A percentile compares a stretch with the other conserved stretches of the same genome.
These are phyloP conservation scores for Linanthus parryae DNA, from an alignment of 148 eudicot genomes.

Conservation along the genomic window DNA sequence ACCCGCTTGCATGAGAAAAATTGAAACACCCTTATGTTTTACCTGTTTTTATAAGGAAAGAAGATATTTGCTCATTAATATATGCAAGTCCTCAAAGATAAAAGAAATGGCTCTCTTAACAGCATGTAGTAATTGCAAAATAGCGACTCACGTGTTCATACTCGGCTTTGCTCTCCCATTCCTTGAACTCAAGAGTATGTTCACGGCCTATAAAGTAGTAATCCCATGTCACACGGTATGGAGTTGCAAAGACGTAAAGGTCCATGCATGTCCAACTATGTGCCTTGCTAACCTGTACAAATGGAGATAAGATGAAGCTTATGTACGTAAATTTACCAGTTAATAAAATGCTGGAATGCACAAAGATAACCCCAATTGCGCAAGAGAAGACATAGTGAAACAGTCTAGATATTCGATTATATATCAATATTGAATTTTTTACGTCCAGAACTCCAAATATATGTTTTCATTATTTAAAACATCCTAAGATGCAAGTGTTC, in stretches of 20 bases:
- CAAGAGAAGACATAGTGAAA: too few relatives aligned
- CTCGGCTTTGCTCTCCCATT: slow-evolving; percentile 87
- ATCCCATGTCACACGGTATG: slow-evolving; percentile 95
- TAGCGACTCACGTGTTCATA: slow-evolving; percentile 71
- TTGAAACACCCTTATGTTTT: slow-evolving; percentile 74
- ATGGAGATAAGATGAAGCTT: slow-evolving; percentile 1
- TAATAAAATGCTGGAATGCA: too few relatives aligned
- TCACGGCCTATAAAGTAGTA: slow-evolving; percentile 73
- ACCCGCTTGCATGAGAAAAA: slow-evolving; percentile 96
- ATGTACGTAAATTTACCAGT: too few relatives aligned
- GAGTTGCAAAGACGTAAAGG: slow-evolving; percentile 88
- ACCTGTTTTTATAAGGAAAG: slow-evolving; percentile 41
- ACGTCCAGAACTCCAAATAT: too few relatives aligned
- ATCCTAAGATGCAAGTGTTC: too few relatives aligned
- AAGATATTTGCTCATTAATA: neutral
- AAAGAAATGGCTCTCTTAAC: slow-evolving; percentile 2
- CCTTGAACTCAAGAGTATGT: slow-evolving; percentile 73
- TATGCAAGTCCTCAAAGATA: neutral
- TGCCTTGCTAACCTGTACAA: slow-evolving; percentile 60
- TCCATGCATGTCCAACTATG: slow-evolving; percentile 99
- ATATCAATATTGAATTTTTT: too few relatives aligned
- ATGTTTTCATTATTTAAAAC: too few relatives aligned
- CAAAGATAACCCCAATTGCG: too few relatives aligned
- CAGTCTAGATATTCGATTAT: too few relatives aligned
- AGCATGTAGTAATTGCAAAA: neutral